phyloP scores from a whole-genome alignment of 208 protist species.

The Trypanosoma brucei region DNA sequence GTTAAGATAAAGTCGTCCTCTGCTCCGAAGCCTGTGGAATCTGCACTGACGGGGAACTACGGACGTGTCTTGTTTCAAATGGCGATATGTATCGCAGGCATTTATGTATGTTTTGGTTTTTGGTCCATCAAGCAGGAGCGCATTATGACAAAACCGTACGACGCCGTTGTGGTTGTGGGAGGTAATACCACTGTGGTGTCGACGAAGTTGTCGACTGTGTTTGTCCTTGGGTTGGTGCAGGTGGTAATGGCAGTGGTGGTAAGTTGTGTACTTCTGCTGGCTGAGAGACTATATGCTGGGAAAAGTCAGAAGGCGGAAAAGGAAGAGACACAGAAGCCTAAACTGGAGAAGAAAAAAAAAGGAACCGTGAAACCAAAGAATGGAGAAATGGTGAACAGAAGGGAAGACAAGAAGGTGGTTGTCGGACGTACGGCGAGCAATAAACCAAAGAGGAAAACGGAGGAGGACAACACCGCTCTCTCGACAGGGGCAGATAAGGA shows the following conservation, averaged over 20 bases:
- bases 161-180: neutral
- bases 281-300: slow-evolving; percentile 4
- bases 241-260: slow-evolving; percentile 15
- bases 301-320: neutral
- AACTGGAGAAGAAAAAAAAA: neutral
- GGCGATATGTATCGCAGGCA: slow-evolving; percentile 56
- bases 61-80: slow-evolving; percentile 36
- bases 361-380: too few relatives aligned
- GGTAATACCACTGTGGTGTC: slow-evolving; percentile 1
- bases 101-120: slow-evolving; percentile 77
- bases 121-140: slow-evolving; percentile 87
- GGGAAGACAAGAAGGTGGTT: too few relatives aligned
- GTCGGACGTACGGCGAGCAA: too few relatives aligned
- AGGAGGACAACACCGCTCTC: too few relatives aligned
- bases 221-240: slow-evolving; percentile 33
- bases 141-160: slow-evolving; percentile 66
- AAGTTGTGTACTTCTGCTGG: slow-evolving; percentile 19
- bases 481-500: neutral
- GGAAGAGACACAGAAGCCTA: too few relatives aligned
- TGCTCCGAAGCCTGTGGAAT: neutral
- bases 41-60: neutral
- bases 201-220: slow-evolving; percentile 28
- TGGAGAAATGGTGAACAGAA: too few relatives aligned
- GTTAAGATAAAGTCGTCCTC: neutral
- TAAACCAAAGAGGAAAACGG: too few relatives aligned